Evolutionary conservation across 495 filamentous ascomycete species (phyloP).

Genomic region (Xeromyces bisporus): DNA sequence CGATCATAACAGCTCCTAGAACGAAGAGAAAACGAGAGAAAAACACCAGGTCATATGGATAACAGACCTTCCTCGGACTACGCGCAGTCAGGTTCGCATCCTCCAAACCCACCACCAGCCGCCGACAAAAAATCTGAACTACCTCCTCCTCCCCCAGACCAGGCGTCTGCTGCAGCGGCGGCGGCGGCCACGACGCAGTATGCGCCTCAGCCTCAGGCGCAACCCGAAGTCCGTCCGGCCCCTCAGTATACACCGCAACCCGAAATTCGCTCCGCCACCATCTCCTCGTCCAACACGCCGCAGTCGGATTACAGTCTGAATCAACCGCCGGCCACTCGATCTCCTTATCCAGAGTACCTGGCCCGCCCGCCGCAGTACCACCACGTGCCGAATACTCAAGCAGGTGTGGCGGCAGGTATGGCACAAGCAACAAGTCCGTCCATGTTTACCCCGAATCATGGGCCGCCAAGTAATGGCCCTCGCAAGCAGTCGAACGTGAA

Average conservation of each 20-base stretch:
- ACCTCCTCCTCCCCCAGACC: slow-evolving; percentile 59
- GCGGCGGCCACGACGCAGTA: slow-evolving; percentile 38
- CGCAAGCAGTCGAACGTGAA: slow-evolving; percentile 50
- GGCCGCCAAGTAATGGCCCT: slow-evolving; percentile 48
- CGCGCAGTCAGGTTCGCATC: slow-evolving; percentile 96
- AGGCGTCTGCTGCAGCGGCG: slow-evolving; percentile 58
- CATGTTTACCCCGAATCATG: slow-evolving; percentile 60
- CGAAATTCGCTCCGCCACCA: slow-evolving; percentile 52
- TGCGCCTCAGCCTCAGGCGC: slow-evolving; percentile 32
- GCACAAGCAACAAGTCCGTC: slow-evolving; percentile 97
- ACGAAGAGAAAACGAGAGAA: too few species aligned
- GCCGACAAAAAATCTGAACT: slow-evolving; percentile 63
- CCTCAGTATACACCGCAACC: slow-evolving; percentile 47
- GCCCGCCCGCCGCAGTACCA: slow-evolving; percentile 39
- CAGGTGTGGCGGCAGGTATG: slow-evolving; percentile 74
- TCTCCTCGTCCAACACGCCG: slow-evolving; percentile 61
- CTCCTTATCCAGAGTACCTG: slow-evolving; percentile 68
- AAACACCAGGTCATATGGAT: slow-evolving; percentile 46
- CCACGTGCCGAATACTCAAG: slow-evolving; percentile 57
- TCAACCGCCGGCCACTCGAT: slow-evolving; percentile 55
- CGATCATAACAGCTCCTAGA: too few species aligned
- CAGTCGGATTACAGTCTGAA: slow-evolving; percentile 78
- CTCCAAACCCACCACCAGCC: slow-evolving; percentile 58
- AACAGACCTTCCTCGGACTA: slow-evolving; percentile 84
- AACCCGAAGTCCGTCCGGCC: slow-evolving; percentile 27